Conservation (phyloP, 495 filamentous ascomycete genomes). For the Cudoniella acicularis region DNA sequence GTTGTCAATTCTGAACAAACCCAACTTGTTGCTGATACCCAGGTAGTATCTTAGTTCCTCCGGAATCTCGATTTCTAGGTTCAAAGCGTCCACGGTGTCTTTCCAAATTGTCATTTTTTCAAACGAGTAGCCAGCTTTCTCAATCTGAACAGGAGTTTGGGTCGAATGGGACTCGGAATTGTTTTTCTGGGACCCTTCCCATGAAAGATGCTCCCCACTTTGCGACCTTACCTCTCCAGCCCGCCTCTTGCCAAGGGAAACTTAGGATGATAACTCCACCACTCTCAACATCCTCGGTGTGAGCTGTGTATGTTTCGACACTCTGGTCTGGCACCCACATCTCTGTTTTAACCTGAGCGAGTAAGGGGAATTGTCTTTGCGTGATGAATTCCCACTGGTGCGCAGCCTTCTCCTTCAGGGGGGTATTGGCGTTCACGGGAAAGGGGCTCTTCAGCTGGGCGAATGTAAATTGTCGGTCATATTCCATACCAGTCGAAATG, state of each 20-base stretch:
- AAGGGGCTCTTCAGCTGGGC: constrained; percentile 55
- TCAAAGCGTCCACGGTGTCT: constrained; percentile 60
- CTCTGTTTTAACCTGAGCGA: constrained; percentile 72
- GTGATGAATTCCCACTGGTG: constrained; percentile 78
- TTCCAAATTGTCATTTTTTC: constrained; percentile 76
- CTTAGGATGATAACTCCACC: constrained; percentile 56
- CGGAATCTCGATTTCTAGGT: constrained; percentile 49
- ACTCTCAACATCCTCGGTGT: constrained; percentile 45
- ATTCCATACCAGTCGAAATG: constrained; percentile 67
- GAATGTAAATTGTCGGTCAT: constrained; percentile 83
- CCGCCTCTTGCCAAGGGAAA: constrained; percentile 53
- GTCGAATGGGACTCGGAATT: constrained; percentile 62
- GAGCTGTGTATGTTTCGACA: constrained; percentile 38
- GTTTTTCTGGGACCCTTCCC: constrained; percentile 44
- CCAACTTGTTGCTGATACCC: constrained; percentile 59
- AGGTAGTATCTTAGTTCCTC: constrained; percentile 53
- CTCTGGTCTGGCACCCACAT: constrained; percentile 73
- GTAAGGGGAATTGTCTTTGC: constrained; percentile 64
- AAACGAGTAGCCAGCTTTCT: constrained; percentile 51
- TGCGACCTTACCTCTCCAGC: constrained; percentile 36
- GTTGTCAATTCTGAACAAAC: constrained; percentile 69
- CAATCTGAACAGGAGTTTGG: constrained; percentile 51
- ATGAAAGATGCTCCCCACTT: constrained; percentile 41
- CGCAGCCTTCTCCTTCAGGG: constrained; percentile 39
- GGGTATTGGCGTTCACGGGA: constrained; percentile 34